These are phyloP conservation scores for Botrytis galanthina DNA, from an alignment of 2,329 filamentous ascomycete species.

Conservation along the genomic window DNA sequence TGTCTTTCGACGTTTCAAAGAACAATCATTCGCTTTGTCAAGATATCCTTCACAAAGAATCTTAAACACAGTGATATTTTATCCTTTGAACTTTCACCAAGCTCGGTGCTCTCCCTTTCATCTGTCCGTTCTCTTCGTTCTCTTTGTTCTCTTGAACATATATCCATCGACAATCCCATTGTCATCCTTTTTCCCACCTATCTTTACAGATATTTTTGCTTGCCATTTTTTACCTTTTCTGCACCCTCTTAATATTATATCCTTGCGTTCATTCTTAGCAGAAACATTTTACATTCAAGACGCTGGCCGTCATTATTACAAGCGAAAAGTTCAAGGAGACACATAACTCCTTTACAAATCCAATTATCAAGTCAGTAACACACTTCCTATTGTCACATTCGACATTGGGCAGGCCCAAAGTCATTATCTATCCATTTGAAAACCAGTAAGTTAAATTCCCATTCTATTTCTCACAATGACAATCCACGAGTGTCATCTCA, in stretches of 20 bases:
- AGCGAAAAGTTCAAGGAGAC: neutral
- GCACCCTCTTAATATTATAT: neutral
- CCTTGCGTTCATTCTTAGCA: neutral
- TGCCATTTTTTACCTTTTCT: neutral
- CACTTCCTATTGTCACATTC: neutral
- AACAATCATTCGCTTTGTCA: neutral
- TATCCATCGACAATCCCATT: conserved; percentile 18
- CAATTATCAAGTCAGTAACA: neutral
- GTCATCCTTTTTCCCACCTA: neutral
- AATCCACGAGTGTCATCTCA: conserved; percentile 15
- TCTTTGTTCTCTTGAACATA: conserved; percentile 12
- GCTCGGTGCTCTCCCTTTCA: neutral
- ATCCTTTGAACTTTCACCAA: neutral
- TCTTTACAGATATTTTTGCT: neutral
- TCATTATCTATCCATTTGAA: neutral
- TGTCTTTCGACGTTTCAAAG: neutral
- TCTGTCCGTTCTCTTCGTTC: neutral
- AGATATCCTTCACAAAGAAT: neutral
- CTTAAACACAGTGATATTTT: neutral
- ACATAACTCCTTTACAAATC: neutral
- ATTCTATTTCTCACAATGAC: conserved; percentile 4
- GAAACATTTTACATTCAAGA: neutral
- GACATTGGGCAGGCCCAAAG: conserved; percentile 13
- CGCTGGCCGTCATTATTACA: conserved; percentile 10
- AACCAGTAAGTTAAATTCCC: neutral